Percentiles rank a stretch among this genome's conserved stretches.
Evolutionary conservation across 352 stramenopile species (phyloP).

Genomic region (Thalassiosira hispida): DNA sequence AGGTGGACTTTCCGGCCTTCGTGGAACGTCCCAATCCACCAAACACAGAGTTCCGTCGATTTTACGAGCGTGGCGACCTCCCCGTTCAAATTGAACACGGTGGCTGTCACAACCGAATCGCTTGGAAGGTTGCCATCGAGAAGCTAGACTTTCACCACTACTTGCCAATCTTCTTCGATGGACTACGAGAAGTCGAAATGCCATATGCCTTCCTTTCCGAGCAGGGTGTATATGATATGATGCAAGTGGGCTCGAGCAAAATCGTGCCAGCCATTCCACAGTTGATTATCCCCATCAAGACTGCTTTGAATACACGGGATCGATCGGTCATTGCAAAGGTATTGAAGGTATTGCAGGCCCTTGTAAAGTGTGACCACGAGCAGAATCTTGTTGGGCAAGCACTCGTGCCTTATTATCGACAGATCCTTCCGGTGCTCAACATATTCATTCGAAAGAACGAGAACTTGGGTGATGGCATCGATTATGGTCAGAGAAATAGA

Average conservation of each 20-base stretch:
- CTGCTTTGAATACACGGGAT: slow-evolving; percentile 91
- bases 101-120: slow-evolving; percentile 94
- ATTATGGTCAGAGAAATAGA: slow-evolving; percentile 95
- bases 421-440: slow-evolving; percentile 96
- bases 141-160: slow-evolving; percentile 98
- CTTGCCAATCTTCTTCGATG: slow-evolving; percentile 98
- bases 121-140: slow-evolving; percentile 92
- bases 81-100: slow-evolving; percentile 96
- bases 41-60: slow-evolving; percentile 87
- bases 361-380: slow-evolving; percentile 92
- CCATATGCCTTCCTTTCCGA: slow-evolving; percentile 96
- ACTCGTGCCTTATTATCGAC: slow-evolving; percentile 96
- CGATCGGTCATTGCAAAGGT: slow-evolving; percentile 95
- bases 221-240: slow-evolving; percentile 96
- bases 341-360: slow-evolving; percentile 94
- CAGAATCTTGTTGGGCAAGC: slow-evolving; percentile 92
- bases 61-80: slow-evolving; percentile 89
- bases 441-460: slow-evolving; percentile 97
- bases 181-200: slow-evolving; percentile 93
- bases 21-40: slow-evolving; percentile 93
- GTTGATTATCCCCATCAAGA: slow-evolving; percentile 98
- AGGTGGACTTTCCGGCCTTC: slow-evolving; percentile 87
- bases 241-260: slow-evolving; percentile 93
- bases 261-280: slow-evolving; percentile 96
- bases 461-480: slow-evolving; percentile 95